phyloP scores from a whole-genome alignment of 306 rosid species.

The Vigna mungo region DNA sequence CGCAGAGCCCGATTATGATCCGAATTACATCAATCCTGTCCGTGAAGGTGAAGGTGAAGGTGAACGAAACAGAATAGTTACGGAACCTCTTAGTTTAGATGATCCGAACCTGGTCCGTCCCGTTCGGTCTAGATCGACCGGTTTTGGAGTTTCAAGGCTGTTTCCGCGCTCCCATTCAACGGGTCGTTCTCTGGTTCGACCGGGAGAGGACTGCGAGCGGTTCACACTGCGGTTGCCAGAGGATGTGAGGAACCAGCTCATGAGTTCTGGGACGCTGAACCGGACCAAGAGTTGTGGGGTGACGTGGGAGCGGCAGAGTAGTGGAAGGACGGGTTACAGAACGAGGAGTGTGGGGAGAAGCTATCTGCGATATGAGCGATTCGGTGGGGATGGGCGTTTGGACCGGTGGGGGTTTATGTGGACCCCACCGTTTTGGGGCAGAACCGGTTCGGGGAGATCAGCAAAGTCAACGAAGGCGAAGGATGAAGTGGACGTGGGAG shows the following conservation, averaged over 20 bases:
- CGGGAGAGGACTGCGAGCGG: slow-evolving; percentile 54
- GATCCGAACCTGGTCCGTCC: slow-evolving; percentile 19
- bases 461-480: not conserved
- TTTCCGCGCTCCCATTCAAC: slow-evolving; percentile 60
- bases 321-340: slow-evolving; percentile 57
- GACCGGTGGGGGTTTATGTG: slow-evolving; percentile 51
- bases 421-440: slow-evolving; percentile 47
- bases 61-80: not conserved
- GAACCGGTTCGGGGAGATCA: slow-evolving; percentile 42
- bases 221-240: slow-evolving; percentile 73
- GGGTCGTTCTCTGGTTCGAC: slow-evolving; percentile 53
- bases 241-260: slow-evolving; percentile 58
- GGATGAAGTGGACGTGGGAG: slow-evolving; percentile 41
- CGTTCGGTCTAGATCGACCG: slow-evolving; percentile 42
- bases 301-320: slow-evolving; percentile 52
- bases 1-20: not conserved
- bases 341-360: slow-evolving; percentile 48
- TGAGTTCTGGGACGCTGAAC: slow-evolving; percentile 49
- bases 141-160: slow-evolving; percentile 43
- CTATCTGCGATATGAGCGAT: slow-evolving; percentile 32
- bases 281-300: slow-evolving; percentile 56
- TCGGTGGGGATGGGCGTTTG: slow-evolving; percentile 24
- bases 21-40: not conserved
- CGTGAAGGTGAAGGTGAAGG: not conserved
- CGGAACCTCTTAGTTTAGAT: not conserved